phyloP scores from a whole-genome alignment of 2,329 filamentous ascomycete genomes.

The Trematosphaeria pertusa region DNA sequence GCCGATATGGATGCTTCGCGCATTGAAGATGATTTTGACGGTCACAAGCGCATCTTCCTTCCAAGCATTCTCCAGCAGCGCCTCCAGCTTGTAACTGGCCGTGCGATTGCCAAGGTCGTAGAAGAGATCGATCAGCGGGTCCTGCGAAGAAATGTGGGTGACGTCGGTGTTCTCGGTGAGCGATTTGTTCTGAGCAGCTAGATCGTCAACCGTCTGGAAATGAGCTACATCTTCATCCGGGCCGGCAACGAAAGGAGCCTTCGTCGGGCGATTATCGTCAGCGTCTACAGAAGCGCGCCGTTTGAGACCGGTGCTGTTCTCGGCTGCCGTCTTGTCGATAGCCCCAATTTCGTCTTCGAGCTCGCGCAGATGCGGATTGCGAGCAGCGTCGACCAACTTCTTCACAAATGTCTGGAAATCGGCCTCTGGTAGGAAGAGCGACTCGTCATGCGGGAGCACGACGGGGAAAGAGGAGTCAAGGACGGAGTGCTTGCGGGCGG shows the following conservation, averaged over 20 bases:
- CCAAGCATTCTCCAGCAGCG: constrained; percentile 60
- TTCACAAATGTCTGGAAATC: constrained; percentile 25
- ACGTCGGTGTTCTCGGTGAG: constrained; percentile 62
- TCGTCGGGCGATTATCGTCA: constrained; percentile 18
- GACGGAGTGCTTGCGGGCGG: constrained; percentile 18
- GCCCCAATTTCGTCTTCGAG: constrained; percentile 8
- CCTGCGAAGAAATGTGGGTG: constrained; percentile 56
- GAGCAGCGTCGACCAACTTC: constrained; percentile 8
- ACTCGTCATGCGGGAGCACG: constrained; percentile 22
- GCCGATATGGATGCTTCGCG: constrained; percentile 67
- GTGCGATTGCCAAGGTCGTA: constrained; percentile 56
- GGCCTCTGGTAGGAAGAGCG: constrained; percentile 25
- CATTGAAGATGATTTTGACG: constrained; percentile 67
- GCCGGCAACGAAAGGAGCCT: constrained; percentile 28
- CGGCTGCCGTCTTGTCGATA: neutral
- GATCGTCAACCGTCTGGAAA: constrained; percentile 15
- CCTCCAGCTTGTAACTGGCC: constrained; percentile 45
- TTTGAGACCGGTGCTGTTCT: constrained; percentile 13
- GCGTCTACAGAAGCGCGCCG: constrained; percentile 15
- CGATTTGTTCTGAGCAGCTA: constrained; percentile 52
- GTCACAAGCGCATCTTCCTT: constrained; percentile 55
- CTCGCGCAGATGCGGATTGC: neutral
- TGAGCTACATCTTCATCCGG: constrained; percentile 25
- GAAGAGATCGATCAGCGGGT: constrained; percentile 62
- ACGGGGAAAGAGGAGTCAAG: constrained; percentile 33